These are phyloP conservation scores for Eucalyptus coolabah DNA, from an alignment of 345 rosid genomes.

Conservation along the genomic window DNA sequence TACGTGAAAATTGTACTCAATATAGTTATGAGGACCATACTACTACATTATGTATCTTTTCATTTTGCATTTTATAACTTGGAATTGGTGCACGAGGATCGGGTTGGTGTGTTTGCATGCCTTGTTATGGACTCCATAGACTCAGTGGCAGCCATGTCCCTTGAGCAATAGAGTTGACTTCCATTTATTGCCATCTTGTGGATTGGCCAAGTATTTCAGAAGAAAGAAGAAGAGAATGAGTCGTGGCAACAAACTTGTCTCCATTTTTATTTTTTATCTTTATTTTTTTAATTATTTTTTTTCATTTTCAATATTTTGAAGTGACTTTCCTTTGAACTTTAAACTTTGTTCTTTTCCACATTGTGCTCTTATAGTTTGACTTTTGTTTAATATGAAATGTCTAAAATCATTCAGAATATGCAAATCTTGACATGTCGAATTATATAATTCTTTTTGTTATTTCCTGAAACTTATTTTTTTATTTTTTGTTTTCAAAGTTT, in stretches of 20 bases:
- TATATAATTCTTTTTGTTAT: neutral
- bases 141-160: neutral
- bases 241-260: neutral
- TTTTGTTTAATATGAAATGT: neutral
- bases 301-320: neutral
- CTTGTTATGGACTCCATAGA: neutral
- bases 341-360: neutral
- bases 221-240: neutral
- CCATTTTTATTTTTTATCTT: neutral
- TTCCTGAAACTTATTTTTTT: neutral
- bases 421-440: neutral
- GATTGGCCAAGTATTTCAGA: neutral
- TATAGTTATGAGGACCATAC: neutral
- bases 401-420: neutral
- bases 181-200: neutral
- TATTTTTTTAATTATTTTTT: neutral
- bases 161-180: neutral
- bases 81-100: neutral
- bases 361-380: neutral
- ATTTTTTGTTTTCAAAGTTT: neutral
- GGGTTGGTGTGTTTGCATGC: neutral
- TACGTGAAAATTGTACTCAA: neutral
- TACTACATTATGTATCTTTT: neutral
- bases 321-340: neutral
- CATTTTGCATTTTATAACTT: neutral